Evolutionary conservation across 768 basidiomycete genomes (phyloP).

Genomic region (Panaeolus papilionaceus): DNA sequence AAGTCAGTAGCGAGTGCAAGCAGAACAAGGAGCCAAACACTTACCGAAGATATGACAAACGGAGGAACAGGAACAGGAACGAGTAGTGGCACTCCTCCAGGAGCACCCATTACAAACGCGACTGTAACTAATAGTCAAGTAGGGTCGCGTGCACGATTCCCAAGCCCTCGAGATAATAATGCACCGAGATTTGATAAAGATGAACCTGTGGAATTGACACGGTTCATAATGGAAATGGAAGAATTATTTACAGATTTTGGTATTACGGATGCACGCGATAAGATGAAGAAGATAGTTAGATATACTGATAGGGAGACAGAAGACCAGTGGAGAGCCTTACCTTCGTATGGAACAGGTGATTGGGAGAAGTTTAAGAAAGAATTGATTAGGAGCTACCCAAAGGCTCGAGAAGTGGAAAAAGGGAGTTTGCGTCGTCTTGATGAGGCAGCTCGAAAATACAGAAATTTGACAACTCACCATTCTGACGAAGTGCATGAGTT

Average conservation of each 20-base stretch:
- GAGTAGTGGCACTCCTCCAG: not conserved
- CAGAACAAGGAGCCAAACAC: not conserved
- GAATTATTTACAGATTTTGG: slow-evolving; percentile 16
- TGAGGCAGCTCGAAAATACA: not conserved
- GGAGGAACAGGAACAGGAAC: not conserved
- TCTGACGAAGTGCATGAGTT: not conserved
- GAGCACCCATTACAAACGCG: not conserved
- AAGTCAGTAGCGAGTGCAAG: not conserved
- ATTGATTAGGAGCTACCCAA: slow-evolving; percentile 16
- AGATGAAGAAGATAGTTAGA: slow-evolving; percentile 8
- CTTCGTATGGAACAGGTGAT: not conserved
- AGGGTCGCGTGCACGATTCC: not conserved
- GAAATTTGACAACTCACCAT: not conserved
- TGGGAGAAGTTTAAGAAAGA: slow-evolving; percentile 18
- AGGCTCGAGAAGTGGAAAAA: slow-evolving; percentile 5
- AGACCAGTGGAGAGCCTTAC: slow-evolving; percentile 13
- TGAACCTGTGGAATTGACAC: slow-evolving; percentile 3
- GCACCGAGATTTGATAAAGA: slow-evolving; percentile 13
- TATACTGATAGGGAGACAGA: slow-evolving; percentile 2
- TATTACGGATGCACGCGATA: not conserved
- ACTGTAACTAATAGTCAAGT: too few species aligned
- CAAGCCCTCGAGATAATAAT: slow-evolving; percentile 9
- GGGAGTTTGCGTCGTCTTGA: not conserved
- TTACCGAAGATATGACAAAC: not conserved
- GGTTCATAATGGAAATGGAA: slow-evolving; percentile 16